Percentiles rank a stretch among this genome's conserved stretches.
Conservation (phyloP, 2,329 filamentous ascomycete genomes). For the Fusarium phyllophilum region DNA sequence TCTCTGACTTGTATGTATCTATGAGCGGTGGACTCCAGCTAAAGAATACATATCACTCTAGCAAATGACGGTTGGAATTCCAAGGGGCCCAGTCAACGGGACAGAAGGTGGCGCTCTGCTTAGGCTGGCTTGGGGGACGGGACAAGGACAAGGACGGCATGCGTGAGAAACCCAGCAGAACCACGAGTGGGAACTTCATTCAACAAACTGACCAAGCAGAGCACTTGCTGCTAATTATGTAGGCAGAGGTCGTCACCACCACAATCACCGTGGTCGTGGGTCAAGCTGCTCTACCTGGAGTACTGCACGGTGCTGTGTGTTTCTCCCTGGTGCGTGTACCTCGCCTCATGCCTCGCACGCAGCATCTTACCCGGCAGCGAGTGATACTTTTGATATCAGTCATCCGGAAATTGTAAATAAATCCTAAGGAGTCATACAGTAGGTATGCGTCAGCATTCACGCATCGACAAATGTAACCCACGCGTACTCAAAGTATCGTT, state of each 20-base stretch:
- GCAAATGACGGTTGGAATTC: slow-evolving; percentile 26
- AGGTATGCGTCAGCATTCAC: background rate
- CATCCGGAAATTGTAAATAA: background rate
- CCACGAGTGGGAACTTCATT: slow-evolving; percentile 24
- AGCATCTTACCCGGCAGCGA: slow-evolving; percentile 12
- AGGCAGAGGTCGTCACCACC: slow-evolving; percentile 30
- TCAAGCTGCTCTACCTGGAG: slow-evolving; percentile 17
- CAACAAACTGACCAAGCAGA: slow-evolving; percentile 29
- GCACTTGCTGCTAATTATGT: slow-evolving; percentile 3
- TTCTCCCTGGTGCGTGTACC: slow-evolving; percentile 5
- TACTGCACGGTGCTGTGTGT: background rate
- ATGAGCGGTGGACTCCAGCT: background rate
- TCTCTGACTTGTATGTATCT: background rate
- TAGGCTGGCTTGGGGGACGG: slow-evolving; percentile 1
- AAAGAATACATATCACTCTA: slow-evolving; percentile 12
- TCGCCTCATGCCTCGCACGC: background rate
- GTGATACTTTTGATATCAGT: background rate
- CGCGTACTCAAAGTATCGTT: background rate
- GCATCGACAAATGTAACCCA: background rate
- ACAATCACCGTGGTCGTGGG: slow-evolving; percentile 34
- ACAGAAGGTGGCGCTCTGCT: slow-evolving; percentile 20
- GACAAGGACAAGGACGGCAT: slow-evolving; percentile 22
- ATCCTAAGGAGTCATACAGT: background rate
- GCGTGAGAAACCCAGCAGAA: slow-evolving; percentile 33
- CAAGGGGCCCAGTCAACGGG: slow-evolving; percentile 7